Conservation (phyloP, 1,284 basidiomycete genomes). For the Puccinia triticina region DNA sequence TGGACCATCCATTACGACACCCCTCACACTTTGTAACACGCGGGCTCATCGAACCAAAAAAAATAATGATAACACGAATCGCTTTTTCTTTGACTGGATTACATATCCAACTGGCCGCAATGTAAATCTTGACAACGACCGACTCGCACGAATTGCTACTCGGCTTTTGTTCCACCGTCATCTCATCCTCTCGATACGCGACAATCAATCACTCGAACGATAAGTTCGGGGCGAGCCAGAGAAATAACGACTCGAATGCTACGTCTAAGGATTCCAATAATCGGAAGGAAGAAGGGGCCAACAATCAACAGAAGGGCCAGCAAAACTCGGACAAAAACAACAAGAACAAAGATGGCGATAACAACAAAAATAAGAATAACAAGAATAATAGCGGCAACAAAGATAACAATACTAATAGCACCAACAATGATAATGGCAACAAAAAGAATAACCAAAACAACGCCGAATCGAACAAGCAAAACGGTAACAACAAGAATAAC, state of each 20-base stretch:
- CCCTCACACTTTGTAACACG: background rate
- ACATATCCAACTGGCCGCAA: background rate
- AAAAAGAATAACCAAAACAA: background rate
- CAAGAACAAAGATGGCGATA: constrained; percentile 2
- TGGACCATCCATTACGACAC: background rate
- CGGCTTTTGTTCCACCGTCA: background rate
- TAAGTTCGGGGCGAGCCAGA: background rate
- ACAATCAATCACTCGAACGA: constrained; percentile 11
- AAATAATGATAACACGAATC: background rate
- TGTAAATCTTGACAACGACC: background rate
- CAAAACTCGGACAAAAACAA: background rate
- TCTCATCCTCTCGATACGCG: background rate
- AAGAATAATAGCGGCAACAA: background rate
- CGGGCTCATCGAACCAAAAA: background rate
- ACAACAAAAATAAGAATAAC: background rate
- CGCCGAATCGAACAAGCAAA: background rate
- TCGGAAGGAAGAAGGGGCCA: background rate
- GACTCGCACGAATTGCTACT: background rate
- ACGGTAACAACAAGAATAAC: background rate
- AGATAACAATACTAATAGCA: background rate
- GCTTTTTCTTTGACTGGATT: background rate
- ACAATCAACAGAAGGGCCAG: background rate
- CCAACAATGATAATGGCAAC: background rate
- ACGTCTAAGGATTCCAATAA: background rate
- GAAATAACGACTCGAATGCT: background rate